phyloP scores from a whole-genome alignment of 148 eudicot species.

The Nepenthes gracilis region DNA sequence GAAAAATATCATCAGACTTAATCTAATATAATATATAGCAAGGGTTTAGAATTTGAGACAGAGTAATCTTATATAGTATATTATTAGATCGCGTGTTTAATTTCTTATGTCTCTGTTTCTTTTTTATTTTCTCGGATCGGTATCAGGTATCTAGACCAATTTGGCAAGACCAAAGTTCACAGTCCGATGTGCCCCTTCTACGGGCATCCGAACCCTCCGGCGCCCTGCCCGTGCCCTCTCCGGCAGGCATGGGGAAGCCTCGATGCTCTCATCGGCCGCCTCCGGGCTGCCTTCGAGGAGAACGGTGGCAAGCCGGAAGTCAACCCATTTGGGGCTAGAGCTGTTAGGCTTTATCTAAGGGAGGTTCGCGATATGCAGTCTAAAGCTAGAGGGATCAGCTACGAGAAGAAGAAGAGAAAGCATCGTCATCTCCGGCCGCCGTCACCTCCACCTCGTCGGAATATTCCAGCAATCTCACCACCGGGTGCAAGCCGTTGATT shows the following conservation, averaged over 20 bases:
- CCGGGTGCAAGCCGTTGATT: too few species aligned
- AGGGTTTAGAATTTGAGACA: too few species aligned
- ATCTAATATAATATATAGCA: too few species aligned
- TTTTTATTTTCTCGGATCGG: background rate
- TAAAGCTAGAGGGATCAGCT: slow-evolving; percentile 41
- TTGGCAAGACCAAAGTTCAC: slow-evolving; percentile 43
- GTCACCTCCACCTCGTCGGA: too few species aligned
- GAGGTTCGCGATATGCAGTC: slow-evolving; percentile 39
- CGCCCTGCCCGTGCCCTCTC: slow-evolving; percentile 40
- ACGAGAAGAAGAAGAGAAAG: slow-evolving; percentile 44
- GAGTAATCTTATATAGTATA: too few species aligned
- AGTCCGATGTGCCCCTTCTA: slow-evolving; percentile 34
- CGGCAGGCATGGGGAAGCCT: slow-evolving; percentile 45
- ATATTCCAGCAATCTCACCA: too few species aligned
- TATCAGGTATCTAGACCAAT: slow-evolving; percentile 37
- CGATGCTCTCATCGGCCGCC: slow-evolving; percentile 42
- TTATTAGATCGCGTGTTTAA: too few species aligned
- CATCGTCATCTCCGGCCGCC: background rate
- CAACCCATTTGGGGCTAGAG: slow-evolving; percentile 46
- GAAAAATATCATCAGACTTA: too few species aligned
- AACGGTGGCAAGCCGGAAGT: slow-evolving; percentile 34
- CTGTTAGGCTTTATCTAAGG: slow-evolving; percentile 33
- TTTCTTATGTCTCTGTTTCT: too few species aligned
- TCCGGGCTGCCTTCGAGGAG: slow-evolving; percentile 39
- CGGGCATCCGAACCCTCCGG: slow-evolving; percentile 47